Evolutionary conservation across 192 early-diverging fungal genomes (phyloP).

Genomic region (Phycomyces nitens): DNA sequence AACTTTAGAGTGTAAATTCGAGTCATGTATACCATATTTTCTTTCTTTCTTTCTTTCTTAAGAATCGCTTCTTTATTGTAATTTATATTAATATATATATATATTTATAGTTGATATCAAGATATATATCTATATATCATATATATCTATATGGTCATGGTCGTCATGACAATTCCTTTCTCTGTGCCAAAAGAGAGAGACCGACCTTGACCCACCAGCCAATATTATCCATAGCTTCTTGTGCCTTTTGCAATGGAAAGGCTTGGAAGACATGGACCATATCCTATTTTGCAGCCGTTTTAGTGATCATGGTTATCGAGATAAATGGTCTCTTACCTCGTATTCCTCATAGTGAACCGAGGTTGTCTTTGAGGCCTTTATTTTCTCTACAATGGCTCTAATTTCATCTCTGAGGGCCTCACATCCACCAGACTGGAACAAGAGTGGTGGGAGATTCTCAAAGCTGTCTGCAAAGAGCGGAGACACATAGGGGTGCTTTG

Average conservation of each 20-base stretch:
- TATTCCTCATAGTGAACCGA: conserved; percentile 16
- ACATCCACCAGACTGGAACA: conserved; percentile 46
- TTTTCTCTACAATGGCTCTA: conserved; percentile 11
- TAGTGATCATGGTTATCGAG: not conserved
- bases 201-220: conserved; percentile 6
- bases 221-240: conserved; percentile 15
- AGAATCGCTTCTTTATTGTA: too few relatives aligned
- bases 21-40: too few relatives aligned
- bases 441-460: conserved; percentile 38
- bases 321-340: not conserved
- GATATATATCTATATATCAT: not conserved
- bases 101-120: not conserved
- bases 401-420: conserved; percentile 46
- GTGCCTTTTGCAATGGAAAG: conserved; percentile 7
- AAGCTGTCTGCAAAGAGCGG: conserved; percentile 38
- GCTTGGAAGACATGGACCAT: conserved; percentile 29
- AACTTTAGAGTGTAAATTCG: too few relatives aligned
- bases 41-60: too few relatives aligned
- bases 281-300: conserved; percentile 7
- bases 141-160: not conserved
- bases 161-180: not conserved
- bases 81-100: too few relatives aligned
- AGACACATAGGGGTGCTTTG: conserved; percentile 47
- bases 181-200: not conserved
- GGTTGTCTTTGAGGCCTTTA: conserved; percentile 14